Evolutionary conservation across 2,329 filamentous ascomycete species (phyloP).

Genomic region (Venturia effusa): DNA sequence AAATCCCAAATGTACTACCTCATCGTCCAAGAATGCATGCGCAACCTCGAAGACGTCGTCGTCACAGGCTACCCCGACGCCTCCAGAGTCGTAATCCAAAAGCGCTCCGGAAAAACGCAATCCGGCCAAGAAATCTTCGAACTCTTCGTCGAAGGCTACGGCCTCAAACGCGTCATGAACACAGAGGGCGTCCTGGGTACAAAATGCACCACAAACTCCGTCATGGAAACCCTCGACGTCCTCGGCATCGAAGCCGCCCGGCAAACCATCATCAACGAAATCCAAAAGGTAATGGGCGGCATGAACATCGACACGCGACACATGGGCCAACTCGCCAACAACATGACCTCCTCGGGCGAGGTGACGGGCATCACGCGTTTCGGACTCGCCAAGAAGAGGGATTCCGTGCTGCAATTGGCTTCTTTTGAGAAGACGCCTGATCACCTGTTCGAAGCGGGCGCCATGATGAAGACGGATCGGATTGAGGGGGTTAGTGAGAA

Average conservation of each 20-base stretch:
- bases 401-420: slow-evolving; percentile 84
- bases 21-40: slow-evolving; percentile 75
- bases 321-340: slow-evolving; percentile 93
- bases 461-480: slow-evolving; percentile 79
- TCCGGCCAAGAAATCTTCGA: slow-evolving; percentile 20
- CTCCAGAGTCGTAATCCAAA: slow-evolving; percentile 78
- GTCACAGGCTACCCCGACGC: slow-evolving; percentile 86
- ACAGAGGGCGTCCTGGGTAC: slow-evolving; percentile 82
- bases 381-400: slow-evolving; percentile 90
- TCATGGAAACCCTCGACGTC: slow-evolving; percentile 80
- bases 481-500: slow-evolving; percentile 93
- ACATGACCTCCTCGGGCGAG: slow-evolving; percentile 98
- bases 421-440: slow-evolving; percentile 98
- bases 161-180: slow-evolving; percentile 78
- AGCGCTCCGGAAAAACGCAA: slow-evolving; percentile 53
- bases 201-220: slow-evolving; percentile 65
- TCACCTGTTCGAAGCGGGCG: slow-evolving; percentile 89
- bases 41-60: slow-evolving; percentile 68
- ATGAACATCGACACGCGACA: slow-evolving; percentile 97
- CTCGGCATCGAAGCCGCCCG: slow-evolving; percentile 93
- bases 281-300: slow-evolving; percentile 75
- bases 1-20: slow-evolving; percentile 56
- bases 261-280: slow-evolving; percentile 79
- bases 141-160: slow-evolving; percentile 86
- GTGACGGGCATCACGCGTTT: slow-evolving; percentile 95